Conservation (phyloP, 2,329 filamentous ascomycete genomes). For the Monilinia fructicola region DNA sequence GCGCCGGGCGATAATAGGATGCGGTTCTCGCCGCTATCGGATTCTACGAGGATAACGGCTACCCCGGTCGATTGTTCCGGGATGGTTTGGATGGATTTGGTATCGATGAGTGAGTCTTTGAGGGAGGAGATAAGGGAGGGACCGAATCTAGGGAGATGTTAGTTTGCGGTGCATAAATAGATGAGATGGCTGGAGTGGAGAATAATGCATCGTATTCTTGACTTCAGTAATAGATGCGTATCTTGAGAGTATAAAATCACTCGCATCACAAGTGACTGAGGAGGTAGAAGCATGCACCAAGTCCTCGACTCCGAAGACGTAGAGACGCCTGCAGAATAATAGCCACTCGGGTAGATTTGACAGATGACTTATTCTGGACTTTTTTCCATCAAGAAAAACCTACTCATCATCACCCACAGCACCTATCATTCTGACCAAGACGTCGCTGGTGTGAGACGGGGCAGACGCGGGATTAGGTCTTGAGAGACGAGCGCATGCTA, state of each 20-base stretch:
- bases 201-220: background rate
- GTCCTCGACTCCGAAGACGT: background rate
- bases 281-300: background rate
- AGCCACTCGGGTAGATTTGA: background rate
- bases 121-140: slow-evolving; percentile 59
- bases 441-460: slow-evolving; percentile 30
- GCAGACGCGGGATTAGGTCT: slow-evolving; percentile 47
- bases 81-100: slow-evolving; percentile 51
- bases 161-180: background rate
- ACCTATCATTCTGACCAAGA: slow-evolving; percentile 68
- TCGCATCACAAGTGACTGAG: no score
- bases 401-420: slow-evolving; percentile 56
- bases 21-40: slow-evolving; percentile 70
- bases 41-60: slow-evolving; percentile 74
- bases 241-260: background rate
- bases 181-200: slow-evolving; percentile 24
- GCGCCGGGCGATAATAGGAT: slow-evolving; percentile 73
- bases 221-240: no score
- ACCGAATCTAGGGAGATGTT: slow-evolving; percentile 59
- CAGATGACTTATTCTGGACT: background rate
- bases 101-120: slow-evolving; percentile 60
- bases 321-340: background rate
- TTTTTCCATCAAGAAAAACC: background rate
- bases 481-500: slow-evolving; percentile 81
- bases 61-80: slow-evolving; percentile 60